Evolutionary conservation across 768 basidiomycete genomes (phyloP).

Genomic region (Naematelia encephala): DNA sequence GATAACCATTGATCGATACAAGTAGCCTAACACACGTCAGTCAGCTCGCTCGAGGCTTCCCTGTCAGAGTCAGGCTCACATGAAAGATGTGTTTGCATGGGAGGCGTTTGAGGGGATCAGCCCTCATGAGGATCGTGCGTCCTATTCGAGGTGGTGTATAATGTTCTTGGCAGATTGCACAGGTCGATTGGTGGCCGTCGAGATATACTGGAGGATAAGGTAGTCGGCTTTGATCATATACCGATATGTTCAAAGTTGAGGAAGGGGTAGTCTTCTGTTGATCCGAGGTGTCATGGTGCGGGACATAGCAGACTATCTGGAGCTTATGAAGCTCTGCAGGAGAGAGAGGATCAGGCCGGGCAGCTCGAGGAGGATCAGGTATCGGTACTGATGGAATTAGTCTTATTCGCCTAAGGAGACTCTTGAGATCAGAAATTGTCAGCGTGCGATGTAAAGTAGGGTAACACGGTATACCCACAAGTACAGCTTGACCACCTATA

Average conservation of each 20-base stretch:
- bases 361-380: constrained; percentile 22
- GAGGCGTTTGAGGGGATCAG: constrained; percentile 66
- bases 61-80: too few species aligned
- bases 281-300: too few species aligned
- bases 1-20: neutral
- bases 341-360: constrained; percentile 22
- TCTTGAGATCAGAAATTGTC: constrained; percentile 6
- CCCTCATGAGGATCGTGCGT: constrained; percentile 19
- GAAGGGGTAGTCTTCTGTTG: too few species aligned
- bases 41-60: too few species aligned
- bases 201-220: constrained; percentile 24
- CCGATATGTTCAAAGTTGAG: too few species aligned
- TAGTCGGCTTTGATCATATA: constrained; percentile 9
- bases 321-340: constrained; percentile 19
- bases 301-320: constrained; percentile 28
- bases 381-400: constrained; percentile 18
- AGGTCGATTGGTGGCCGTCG: constrained; percentile 18
- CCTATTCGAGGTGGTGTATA: constrained; percentile 20
- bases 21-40: too few species aligned
- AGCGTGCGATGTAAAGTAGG: neutral
- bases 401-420: constrained; percentile 17
- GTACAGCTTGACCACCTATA: constrained; percentile 27
- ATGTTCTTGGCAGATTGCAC: constrained; percentile 39
- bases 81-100: constrained; percentile 87
- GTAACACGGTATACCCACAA: constrained; percentile 3